Percentiles rank a stretch among this genome's conserved stretches.
Evolutionary conservation across 306 rosid species (phyloP).

Genomic region (Herpetospermum pedunculosum): DNA sequence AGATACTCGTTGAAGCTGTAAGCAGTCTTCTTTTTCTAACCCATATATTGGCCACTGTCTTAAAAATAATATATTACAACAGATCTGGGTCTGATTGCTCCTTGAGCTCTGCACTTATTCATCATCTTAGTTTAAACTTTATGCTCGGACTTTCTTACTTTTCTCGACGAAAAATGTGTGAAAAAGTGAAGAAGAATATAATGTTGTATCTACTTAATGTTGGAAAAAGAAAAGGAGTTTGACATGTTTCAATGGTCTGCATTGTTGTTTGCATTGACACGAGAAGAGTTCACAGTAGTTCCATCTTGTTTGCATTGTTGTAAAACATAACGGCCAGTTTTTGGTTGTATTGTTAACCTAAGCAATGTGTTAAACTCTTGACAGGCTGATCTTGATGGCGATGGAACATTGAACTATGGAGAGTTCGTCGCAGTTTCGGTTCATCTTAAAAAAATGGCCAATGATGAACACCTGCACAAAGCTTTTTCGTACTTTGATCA

Average conservation of each 20-base stretch:
- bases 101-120: not conserved
- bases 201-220: not conserved
- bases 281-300: too few species aligned
- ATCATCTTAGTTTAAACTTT: not conserved
- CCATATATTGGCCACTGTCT: not conserved
- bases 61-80: not conserved
- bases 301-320: too few species aligned
- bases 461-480: constrained; percentile 74
- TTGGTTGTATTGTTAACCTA: not conserved
- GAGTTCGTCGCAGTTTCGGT: constrained; percentile 78
- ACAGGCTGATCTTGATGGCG: constrained; percentile 75
- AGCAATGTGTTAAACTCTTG: not conserved
- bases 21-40: constrained; percentile 8
- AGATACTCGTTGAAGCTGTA: constrained; percentile 45
- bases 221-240: not conserved
- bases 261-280: too few species aligned
- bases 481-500: constrained; percentile 75
- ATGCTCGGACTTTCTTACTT: not conserved
- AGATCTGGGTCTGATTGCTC: not conserved
- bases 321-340: not conserved
- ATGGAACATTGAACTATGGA: constrained; percentile 69
- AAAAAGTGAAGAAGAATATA: not conserved
- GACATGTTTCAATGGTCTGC: not conserved
- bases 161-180: not conserved
- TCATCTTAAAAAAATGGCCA: constrained; percentile 62